These are phyloP conservation scores for Mortierella sp. DNA, from an alignment of 371 early-diverging fungal species.

Conservation along the genomic window DNA sequence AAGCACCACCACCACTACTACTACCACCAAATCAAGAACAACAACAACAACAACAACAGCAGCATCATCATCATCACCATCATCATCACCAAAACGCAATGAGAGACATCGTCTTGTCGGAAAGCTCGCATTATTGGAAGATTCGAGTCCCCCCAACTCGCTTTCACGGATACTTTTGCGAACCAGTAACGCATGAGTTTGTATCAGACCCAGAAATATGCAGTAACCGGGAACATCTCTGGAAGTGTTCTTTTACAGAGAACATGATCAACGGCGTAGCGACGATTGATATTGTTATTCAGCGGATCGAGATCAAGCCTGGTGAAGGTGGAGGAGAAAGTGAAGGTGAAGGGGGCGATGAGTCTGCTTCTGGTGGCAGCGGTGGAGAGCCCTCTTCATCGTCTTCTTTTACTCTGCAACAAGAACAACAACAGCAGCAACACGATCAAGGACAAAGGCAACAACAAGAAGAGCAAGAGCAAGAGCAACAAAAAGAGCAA, in stretches of 20 bases:
- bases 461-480: background rate
- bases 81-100: background rate
- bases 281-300: conserved; percentile 29
- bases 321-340: background rate
- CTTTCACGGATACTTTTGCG: conserved; percentile 35
- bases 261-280: conserved; percentile 45
- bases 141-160: conserved; percentile 23
- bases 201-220: conserved; percentile 23
- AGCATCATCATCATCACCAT: background rate
- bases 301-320: conserved; percentile 1
- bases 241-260: conserved; percentile 31
- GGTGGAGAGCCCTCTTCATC: background rate
- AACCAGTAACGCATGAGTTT: conserved; percentile 32
- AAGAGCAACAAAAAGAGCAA: background rate
- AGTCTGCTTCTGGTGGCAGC: background rate
- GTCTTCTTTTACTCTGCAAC: background rate
- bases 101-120: conserved; percentile 13
- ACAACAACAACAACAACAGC: background rate
- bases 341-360: background rate
- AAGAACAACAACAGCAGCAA: background rate
- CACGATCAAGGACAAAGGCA: background rate
- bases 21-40: background rate
- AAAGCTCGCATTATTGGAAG: conserved; percentile 32
- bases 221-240: conserved; percentile 6
- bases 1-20: no score